Evolutionary conservation across 129 eudicot species (phyloP).

Genomic region (Pseudognaphalium luteoalbum): DNA sequence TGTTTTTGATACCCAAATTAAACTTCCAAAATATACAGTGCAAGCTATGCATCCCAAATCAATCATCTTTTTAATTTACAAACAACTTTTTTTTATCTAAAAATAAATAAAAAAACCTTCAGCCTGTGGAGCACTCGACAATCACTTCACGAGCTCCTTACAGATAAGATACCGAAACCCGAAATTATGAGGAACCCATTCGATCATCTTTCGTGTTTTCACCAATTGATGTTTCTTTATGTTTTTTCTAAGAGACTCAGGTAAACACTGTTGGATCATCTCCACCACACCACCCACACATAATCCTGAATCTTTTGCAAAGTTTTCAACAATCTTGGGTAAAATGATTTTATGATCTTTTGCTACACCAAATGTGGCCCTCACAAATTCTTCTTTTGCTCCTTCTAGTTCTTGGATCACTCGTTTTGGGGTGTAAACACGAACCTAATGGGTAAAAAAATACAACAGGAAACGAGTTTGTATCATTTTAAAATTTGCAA

Average conservation of each 20-base stretch:
- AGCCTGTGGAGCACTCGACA: background rate
- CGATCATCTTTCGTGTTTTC: conserved; percentile 68
- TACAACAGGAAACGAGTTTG: background rate
- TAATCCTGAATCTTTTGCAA: conserved; percentile 77
- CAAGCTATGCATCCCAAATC: conserved; percentile 8
- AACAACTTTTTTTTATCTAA: background rate
- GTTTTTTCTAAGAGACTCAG: conserved; percentile 70
- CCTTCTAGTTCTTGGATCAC: conserved; percentile 73
- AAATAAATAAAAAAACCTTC: background rate
- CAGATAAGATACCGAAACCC: conserved; percentile 83
- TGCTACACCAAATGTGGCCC: conserved; percentile 81
- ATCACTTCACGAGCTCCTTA: conserved; percentile 78
- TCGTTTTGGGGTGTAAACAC: conserved; percentile 83
- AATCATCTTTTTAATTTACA: conserved; percentile 38
- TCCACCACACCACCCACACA: conserved; percentile 67
- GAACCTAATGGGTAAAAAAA: conserved; percentile 51
- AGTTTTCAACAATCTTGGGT: conserved; percentile 79
- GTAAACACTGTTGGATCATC: conserved; percentile 77
- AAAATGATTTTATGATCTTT: conserved; percentile 74
- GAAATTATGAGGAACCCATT: conserved; percentile 83
- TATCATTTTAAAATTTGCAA: conserved; percentile 8
- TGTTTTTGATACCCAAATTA: conserved; percentile 3
- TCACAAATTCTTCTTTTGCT: conserved; percentile 86
- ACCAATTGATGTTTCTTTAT: conserved; percentile 65
- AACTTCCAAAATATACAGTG: background rate